These are phyloP conservation scores for Euphorbia schlechtendalii DNA, from an alignment of 441 rosid genomes.

Conservation along the genomic window DNA sequence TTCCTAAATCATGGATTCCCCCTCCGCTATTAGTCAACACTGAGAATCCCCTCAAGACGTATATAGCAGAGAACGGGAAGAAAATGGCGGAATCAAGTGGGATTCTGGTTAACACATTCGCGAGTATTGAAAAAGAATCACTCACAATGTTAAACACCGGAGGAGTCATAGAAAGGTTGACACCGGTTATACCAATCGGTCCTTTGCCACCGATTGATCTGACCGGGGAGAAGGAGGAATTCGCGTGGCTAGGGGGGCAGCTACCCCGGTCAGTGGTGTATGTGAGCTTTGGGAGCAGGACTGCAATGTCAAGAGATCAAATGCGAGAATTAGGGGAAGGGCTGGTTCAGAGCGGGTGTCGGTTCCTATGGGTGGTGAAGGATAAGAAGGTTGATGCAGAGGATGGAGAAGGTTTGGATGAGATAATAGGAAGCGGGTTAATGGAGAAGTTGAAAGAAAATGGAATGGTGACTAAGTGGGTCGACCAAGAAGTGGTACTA, in stretches of 20 bases:
- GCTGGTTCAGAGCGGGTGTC: conserved; percentile 23
- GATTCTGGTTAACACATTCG: conserved; percentile 30
- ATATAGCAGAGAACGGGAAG: conserved; percentile 23
- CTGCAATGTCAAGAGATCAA: conserved; percentile 33
- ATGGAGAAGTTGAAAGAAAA: conserved; percentile 13
- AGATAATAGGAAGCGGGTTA: conserved; percentile 23
- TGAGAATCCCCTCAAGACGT: conserved; percentile 15
- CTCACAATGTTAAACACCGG: conserved; percentile 12
- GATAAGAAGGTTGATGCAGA: conserved; percentile 33
- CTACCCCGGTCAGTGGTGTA: conserved; percentile 23
- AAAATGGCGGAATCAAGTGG: conserved; percentile 25
- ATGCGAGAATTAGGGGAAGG: conserved; percentile 31
- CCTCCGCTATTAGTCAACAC: conserved; percentile 23
- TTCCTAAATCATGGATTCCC: conserved; percentile 32
- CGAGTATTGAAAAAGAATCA: conserved; percentile 21
- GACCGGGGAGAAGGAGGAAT: conserved; percentile 13
- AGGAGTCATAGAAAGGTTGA: conserved; percentile 11
- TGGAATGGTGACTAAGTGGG: conserved; percentile 39
- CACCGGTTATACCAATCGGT: conserved; percentile 27
- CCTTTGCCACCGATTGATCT: conserved; percentile 19
- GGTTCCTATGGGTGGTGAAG: conserved; percentile 36
- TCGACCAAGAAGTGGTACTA: conserved; percentile 31
- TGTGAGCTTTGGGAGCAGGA: conserved; percentile 41
- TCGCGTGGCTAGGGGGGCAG: conserved; percentile 30
- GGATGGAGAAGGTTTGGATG: conserved; percentile 18